These are phyloP conservation scores for Microbotryum lychnidis-dioicae DNA, from an alignment of 1,284 basidiomycete species.

Conservation along the genomic window DNA sequence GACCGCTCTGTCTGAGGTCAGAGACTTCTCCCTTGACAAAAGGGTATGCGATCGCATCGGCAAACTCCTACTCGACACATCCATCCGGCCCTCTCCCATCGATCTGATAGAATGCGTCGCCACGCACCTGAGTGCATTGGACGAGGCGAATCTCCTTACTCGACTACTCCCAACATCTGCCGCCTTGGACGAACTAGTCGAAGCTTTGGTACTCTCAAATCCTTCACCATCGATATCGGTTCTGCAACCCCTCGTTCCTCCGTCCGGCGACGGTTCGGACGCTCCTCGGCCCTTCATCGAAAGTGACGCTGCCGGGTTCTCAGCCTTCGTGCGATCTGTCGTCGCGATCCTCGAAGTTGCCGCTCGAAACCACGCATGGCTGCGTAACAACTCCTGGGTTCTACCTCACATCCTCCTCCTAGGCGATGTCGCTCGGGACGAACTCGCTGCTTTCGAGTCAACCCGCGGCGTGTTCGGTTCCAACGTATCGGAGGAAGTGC, in stretches of 20 bases:
- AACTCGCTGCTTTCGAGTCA: conserved; percentile 47
- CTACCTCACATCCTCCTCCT: conserved; percentile 39
- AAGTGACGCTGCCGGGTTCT: conserved; percentile 50
- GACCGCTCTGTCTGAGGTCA: neutral
- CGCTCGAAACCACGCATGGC: conserved; percentile 53
- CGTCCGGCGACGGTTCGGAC: conserved; percentile 33
- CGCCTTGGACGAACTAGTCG: conserved; percentile 1
- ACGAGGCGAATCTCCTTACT: neutral
- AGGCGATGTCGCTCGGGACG: conserved; percentile 42
- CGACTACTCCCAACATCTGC: conserved; percentile 1
- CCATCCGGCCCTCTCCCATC: too few relatives aligned
- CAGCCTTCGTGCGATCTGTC: conserved; percentile 57
- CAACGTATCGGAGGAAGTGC: conserved; percentile 40
- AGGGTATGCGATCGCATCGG: too few relatives aligned
- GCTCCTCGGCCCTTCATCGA: conserved; percentile 5
- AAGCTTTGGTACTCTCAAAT: neutral
- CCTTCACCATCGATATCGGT: conserved; percentile 32
- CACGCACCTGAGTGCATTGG: too few relatives aligned
- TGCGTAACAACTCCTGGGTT: conserved; percentile 55
- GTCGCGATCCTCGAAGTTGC: conserved; percentile 56
- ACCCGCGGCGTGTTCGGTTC: conserved; percentile 49
- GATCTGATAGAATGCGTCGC: too few relatives aligned
- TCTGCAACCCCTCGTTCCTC: conserved; percentile 42
- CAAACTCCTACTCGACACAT: too few relatives aligned
- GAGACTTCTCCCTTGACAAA: neutral